Base-by-base conservation (phyloP, 441 rosid genomes). In the Pelargonium citronellum region DNA sequence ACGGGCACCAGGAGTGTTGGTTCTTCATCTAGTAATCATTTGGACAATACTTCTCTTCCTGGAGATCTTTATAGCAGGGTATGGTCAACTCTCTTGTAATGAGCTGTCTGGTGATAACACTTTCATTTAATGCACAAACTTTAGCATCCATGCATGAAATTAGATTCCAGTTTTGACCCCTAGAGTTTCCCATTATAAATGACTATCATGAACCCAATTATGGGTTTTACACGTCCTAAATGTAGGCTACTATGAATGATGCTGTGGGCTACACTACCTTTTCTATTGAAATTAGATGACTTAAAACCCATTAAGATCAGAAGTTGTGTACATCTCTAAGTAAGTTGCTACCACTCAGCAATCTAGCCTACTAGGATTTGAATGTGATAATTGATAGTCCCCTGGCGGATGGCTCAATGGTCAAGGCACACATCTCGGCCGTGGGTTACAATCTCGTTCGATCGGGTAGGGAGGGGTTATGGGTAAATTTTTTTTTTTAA, bases 1-100 rank as follows among this genome's bases (percentile, higher is more conserved):
- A 62, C 68, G 68, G 11, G 55, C 12, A 71, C 71, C 65, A 79
- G 73, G 24, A 72, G 53, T 16, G 57, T 53, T 19, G 79, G 44
- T 47, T 75, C 85, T 37, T 75, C 76, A 55, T 74, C 78, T 37
- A 63, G 77, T 57, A 73, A 53, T 73, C 85, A 72, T 69, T 79
- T 79, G 22, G 79, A 39, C 73, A 74, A 82, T 46, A 43, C 57
- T 44, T 41, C 67, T 44, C 70, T 8, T 55, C 78, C 74, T 7
- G 83, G 67, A 69, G 82, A 79, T 57, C 74, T 60, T n/a, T 74
- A 5, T 34, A 78, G 34, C 66, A 74, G 71, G 78, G 87, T 86
- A 69, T 9, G 78, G 41, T 72, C 11, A 22, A 47, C 62, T 74
- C 27, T 47, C 37, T n/a, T 53, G 58, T 7, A 27, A n/a, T 41